These are phyloP conservation scores for Crithidia thermophila DNA, from an alignment of 208 protist genomes.

Conservation along the genomic window DNA sequence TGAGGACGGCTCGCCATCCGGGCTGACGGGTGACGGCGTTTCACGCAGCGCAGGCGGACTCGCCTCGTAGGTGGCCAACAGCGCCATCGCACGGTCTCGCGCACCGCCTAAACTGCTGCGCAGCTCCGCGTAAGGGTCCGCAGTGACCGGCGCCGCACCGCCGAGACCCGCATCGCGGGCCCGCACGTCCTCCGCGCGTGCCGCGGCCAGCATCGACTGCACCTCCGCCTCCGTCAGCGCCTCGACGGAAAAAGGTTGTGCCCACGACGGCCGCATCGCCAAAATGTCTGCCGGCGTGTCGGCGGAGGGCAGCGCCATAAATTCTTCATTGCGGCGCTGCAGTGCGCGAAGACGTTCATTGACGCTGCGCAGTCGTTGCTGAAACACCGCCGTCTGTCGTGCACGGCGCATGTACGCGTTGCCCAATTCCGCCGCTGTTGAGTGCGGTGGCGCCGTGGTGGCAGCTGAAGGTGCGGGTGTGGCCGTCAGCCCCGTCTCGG, in stretches of 20 bases:
- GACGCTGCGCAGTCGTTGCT: conserved; percentile 31
- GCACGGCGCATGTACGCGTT: conserved; percentile 53
- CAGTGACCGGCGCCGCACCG: background rate
- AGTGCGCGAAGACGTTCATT: conserved; percentile 44
- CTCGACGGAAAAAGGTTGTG: background rate
- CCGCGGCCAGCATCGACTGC: conserved; percentile 41
- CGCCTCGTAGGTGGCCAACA: conserved; percentile 21
- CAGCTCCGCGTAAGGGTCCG: conserved; percentile 17
- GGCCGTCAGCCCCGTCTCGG: too few relatives aligned
- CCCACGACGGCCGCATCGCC: conserved; percentile 26
- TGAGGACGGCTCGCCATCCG: too few relatives aligned
- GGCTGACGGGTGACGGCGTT: background rate
- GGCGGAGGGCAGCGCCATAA: conserved; percentile 15
- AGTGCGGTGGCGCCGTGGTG: too few relatives aligned
- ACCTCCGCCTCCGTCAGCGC: conserved; percentile 32
- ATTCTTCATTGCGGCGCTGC: conserved; percentile 14
- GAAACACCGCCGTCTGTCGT: conserved; percentile 7
- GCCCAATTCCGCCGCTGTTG: conserved; percentile 31
- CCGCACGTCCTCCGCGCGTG: conserved; percentile 45
- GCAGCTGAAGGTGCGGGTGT: too few relatives aligned
- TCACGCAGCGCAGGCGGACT: conserved; percentile 17
- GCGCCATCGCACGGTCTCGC: conserved; percentile 14
- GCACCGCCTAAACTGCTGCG: conserved; percentile 4
- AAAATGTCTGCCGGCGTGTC: conserved; percentile 11
- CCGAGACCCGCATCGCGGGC: conserved; percentile 6